Evolutionary conservation across 192 early-diverging fungal genomes (phyloP).

Genomic region (Thamnidium elegans): DNA sequence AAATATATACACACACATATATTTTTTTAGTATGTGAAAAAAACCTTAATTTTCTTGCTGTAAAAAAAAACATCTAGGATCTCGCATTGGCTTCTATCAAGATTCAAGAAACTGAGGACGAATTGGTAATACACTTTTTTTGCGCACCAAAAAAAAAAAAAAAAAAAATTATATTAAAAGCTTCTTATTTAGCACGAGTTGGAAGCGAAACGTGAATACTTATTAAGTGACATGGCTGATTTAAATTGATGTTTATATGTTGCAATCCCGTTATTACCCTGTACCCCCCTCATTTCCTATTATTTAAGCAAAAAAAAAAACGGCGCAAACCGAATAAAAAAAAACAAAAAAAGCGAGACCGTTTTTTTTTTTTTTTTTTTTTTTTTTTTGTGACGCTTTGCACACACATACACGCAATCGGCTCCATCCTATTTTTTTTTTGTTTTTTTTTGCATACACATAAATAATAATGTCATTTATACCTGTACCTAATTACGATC

Average conservation of each 20-base stretch:
- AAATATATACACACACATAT: background rate
- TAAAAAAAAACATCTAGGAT: too few species aligned
- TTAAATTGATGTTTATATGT: too few species aligned
- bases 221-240: too few species aligned
- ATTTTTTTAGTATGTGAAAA: background rate
- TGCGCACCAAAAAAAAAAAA: too few species aligned
- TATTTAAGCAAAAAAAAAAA: background rate
- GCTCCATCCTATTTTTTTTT: background rate
- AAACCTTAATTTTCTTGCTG: background rate
- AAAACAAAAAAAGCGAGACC: background rate
- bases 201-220: too few species aligned
- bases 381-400: too few species aligned
- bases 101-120: background rate
- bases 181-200: too few species aligned
- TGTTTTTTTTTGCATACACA: background rate
- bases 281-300: background rate
- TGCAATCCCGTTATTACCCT: too few species aligned
- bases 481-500: constrained; percentile 34
- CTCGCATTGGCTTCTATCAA: background rate
- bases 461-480: constrained; percentile 18
- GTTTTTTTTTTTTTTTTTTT: constrained; percentile 1
- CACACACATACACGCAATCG: background rate
- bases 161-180: too few species aligned
- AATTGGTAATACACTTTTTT: background rate
- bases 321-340: background rate